These are phyloP conservation scores for Peronosclerospora sorghi DNA, from an alignment of 352 stramenopile species.

Conservation along the genomic window DNA sequence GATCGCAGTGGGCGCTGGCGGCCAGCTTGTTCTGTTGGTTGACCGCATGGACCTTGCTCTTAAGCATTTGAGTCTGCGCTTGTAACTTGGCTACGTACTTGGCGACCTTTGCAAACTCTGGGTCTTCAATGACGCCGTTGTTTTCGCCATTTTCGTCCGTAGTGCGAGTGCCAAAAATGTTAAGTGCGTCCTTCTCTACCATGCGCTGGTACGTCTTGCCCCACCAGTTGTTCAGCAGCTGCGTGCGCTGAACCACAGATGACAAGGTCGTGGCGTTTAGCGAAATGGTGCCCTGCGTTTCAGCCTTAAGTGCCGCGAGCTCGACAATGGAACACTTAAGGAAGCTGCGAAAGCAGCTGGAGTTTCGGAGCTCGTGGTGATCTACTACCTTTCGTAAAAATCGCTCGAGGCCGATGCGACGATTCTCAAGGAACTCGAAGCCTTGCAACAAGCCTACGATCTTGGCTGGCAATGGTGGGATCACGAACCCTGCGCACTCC, in stretches of 20 bases:
- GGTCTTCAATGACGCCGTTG: slow-evolving; percentile 56
- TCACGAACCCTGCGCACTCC: slow-evolving; percentile 76
- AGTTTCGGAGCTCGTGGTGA: slow-evolving; percentile 66
- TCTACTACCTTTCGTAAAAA: slow-evolving; percentile 70
- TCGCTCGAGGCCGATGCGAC: slow-evolving; percentile 59
- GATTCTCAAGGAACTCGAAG: slow-evolving; percentile 72
- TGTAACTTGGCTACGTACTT: slow-evolving; percentile 61
- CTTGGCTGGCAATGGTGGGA: slow-evolving; percentile 70
- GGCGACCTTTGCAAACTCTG: slow-evolving; percentile 47
- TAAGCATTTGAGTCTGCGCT: slow-evolving; percentile 46
- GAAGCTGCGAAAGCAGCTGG: slow-evolving; percentile 59
- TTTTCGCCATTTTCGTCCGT: slow-evolving; percentile 8
- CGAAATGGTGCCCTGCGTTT: slow-evolving; percentile 16
- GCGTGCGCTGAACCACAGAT: slow-evolving; percentile 47
- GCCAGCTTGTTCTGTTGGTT: slow-evolving; percentile 64
- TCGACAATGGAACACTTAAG: slow-evolving; percentile 66
- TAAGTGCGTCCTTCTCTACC: slow-evolving; percentile 69
- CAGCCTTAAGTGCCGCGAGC: slow-evolving; percentile 57
- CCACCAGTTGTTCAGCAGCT: slow-evolving; percentile 72
- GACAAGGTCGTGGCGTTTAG: slow-evolving; percentile 27
- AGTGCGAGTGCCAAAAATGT: slow-evolving; percentile 42
- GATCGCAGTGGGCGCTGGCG: slow-evolving; percentile 67
- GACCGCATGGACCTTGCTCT: slow-evolving; percentile 44
- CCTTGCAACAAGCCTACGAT: slow-evolving; percentile 64
- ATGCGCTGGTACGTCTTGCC: slow-evolving; percentile 74